Conservation (phyloP, 2,329 filamentous ascomycete species). For the Trichoderma koningiopsis region DNA sequence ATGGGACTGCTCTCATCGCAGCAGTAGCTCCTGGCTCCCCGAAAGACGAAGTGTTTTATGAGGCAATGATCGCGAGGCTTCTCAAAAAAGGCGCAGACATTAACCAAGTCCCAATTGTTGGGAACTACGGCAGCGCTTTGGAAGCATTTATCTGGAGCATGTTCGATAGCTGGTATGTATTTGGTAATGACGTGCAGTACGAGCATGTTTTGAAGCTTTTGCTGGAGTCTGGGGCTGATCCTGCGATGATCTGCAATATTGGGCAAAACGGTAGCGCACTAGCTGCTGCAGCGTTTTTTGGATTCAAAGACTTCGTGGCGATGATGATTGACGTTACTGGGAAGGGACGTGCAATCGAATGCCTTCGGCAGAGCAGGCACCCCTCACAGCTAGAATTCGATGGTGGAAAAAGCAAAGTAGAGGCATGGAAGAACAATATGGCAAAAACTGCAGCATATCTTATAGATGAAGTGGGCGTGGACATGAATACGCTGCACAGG, state of each 20-base stretch:
- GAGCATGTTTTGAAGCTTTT: background rate
- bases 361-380: background rate
- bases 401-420: too few relatives aligned
- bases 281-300: background rate
- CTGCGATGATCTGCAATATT: background rate
- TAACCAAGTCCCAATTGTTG: background rate
- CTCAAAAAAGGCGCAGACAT: background rate
- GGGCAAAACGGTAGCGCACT: conserved; percentile 17
- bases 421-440: background rate
- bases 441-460: background rate
- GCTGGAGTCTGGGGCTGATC: background rate
- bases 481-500: background rate
- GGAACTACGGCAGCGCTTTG: background rate
- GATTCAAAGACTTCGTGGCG: background rate
- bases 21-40: too few relatives aligned
- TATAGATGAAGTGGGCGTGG: background rate
- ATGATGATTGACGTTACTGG: background rate
- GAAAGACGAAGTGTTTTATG: background rate
- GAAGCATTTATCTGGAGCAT: background rate
- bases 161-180: too few relatives aligned
- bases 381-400: background rate
- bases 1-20: background rate
- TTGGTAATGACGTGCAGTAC: too few relatives aligned
- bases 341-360: background rate
- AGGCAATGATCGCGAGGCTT: background rate